Evolutionary conservation across 2,329 filamentous ascomycete genomes (phyloP).

Genomic region (Aspergillus caelatus): DNA sequence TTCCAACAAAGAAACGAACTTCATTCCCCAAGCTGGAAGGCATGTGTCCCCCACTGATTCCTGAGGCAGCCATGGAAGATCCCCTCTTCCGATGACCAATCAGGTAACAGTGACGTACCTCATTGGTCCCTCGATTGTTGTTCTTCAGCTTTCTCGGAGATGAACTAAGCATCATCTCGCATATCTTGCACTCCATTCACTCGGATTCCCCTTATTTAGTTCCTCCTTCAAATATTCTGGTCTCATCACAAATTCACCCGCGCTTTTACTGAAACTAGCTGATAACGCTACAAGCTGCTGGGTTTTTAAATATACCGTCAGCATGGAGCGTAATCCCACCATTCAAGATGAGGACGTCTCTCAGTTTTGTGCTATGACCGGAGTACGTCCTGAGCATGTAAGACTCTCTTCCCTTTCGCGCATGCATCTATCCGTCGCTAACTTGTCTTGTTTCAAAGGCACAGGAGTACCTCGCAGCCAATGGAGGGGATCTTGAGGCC

Average conservation of each 20-base stretch:
- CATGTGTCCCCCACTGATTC: background rate
- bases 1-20: background rate
- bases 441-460: constrained; percentile 53
- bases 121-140: constrained; percentile 6
- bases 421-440: constrained; percentile 1
- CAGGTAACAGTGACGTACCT: constrained; percentile 42
- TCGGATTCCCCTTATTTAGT: background rate
- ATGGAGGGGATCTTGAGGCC: constrained; percentile 66
- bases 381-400: constrained; percentile 54
- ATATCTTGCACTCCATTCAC: background rate
- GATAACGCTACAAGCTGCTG: background rate
- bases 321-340: constrained; percentile 39
- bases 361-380: constrained; percentile 62
- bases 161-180: background rate
- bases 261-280: background rate
- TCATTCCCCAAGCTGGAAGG: background rate
- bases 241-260: background rate
- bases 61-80: constrained; percentile 28
- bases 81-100: constrained; percentile 38
- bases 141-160: constrained; percentile 11
- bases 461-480: constrained; percentile 65
- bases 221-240: background rate
- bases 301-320: constrained; percentile 14
- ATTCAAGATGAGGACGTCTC: constrained; percentile 49
- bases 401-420: constrained; percentile 8